A percentile compares a stretch with the other conserved stretches of the same genome.
These are phyloP conservation scores for Psilocybe cyanescens DNA, from an alignment of 768 basidiomycete species.

Conservation along the genomic window DNA sequence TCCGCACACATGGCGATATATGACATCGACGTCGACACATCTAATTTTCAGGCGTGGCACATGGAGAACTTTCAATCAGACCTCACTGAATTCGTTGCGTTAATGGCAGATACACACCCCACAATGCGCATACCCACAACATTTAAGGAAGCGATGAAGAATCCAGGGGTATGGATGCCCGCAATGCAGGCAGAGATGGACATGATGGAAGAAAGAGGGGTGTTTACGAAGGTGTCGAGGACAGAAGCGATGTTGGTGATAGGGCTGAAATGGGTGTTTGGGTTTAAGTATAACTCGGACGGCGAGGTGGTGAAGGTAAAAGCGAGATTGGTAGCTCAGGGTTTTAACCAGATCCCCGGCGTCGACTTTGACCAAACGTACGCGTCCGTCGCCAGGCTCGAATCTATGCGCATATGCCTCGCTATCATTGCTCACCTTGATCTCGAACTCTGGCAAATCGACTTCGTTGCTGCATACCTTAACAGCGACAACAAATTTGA, in stretches of 20 bases:
- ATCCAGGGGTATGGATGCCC: background rate
- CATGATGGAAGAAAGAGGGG: background rate
- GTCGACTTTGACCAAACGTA: slow-evolving; percentile 5
- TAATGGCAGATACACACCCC: no score
- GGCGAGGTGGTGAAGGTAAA: slow-evolving; percentile 1
- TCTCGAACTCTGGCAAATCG: slow-evolving; percentile 1
- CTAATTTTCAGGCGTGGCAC: no score
- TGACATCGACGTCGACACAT: no score
- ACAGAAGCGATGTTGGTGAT: no score
- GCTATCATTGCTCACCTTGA: background rate
- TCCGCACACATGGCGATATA: no score
- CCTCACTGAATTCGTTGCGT: no score
- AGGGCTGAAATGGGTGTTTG: no score
- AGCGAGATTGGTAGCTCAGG: slow-evolving; percentile 7
- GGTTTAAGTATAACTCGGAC: background rate
- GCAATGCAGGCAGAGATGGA: slow-evolving; percentile 11
- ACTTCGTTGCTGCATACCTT: background rate
- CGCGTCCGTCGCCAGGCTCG: background rate
- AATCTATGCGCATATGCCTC: slow-evolving; percentile 1
- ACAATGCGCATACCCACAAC: no score
- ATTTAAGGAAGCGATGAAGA: background rate
- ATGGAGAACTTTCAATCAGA: no score
- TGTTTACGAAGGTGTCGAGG: no score
- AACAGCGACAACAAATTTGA: no score
- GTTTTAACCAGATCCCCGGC: slow-evolving; percentile 3